These are phyloP conservation scores for Gossypium schwendimanii DNA, from an alignment of 441 rosid genomes.

Conservation along the genomic window DNA sequence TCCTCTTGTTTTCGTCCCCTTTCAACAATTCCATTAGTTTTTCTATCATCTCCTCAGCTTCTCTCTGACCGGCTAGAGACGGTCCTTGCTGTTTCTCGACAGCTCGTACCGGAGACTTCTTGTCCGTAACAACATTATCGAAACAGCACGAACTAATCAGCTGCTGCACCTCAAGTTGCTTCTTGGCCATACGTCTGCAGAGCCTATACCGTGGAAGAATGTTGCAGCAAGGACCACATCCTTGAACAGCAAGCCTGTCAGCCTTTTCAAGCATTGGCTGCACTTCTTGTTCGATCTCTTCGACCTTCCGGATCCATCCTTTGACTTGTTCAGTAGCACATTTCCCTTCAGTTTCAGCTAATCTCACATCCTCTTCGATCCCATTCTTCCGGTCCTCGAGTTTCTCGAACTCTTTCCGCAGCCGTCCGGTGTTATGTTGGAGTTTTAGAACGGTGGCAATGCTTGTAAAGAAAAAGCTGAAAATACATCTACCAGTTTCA, in stretches of 20 bases:
- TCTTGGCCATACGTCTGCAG: not conserved
- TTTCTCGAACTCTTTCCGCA: not conserved
- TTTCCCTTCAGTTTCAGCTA: constrained; percentile 26
- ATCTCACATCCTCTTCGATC: not conserved
- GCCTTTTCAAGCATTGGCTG: constrained; percentile 13
- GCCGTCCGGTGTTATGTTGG: not conserved
- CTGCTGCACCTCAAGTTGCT: not conserved
- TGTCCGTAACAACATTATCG: not conserved
- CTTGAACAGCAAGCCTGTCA: not conserved
- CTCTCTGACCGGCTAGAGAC: constrained; percentile 30
- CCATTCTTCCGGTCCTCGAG: not conserved
- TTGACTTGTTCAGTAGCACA: constrained; percentile 13
- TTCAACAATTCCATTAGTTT: constrained; percentile 26
- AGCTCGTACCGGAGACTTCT: constrained; percentile 19
- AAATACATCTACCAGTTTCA: not conserved
- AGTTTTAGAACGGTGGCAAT: not conserved
- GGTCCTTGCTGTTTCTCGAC: constrained; percentile 9
- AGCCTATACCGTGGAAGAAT: not conserved
- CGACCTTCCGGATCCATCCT: constrained; percentile 22
- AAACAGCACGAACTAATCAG: constrained; percentile 3
- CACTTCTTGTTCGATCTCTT: constrained; percentile 16
- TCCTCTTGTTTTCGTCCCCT: constrained; percentile 26
- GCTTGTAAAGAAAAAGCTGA: not conserved
- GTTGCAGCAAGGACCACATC: not conserved
- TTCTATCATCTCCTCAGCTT: constrained; percentile 26